Conservation (phyloP, 495 filamentous ascomycete genomes). For the Cercophora samala region DNA sequence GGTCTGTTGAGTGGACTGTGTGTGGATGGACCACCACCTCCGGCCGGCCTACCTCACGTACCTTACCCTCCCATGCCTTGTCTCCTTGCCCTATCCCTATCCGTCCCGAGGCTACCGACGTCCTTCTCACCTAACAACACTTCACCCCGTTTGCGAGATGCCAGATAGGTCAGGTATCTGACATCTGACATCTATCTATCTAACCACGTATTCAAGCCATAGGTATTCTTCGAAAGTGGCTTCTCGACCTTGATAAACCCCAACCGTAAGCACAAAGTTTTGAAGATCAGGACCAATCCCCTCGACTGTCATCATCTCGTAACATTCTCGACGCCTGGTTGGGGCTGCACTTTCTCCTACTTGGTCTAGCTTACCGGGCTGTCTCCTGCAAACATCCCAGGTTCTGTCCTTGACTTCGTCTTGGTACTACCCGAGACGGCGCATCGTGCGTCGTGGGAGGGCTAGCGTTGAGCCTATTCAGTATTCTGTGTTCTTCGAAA, state of each 20-base stretch:
- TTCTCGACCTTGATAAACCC: no score
- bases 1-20: background rate
- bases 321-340: background rate
- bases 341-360: background rate
- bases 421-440: slow-evolving; percentile 1
- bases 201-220: background rate
- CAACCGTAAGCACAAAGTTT: background rate
- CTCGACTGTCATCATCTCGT: background rate
- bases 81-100: background rate
- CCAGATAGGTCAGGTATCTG: background rate
- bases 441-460: background rate
- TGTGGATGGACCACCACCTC: slow-evolving; percentile 2
- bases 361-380: background rate
- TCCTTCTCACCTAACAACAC: background rate
- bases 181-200: background rate
- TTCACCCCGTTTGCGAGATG: background rate
- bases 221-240: background rate
- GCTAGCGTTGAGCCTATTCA: slow-evolving; percentile 3
- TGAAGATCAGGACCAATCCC: background rate
- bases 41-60: background rate
- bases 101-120: background rate
- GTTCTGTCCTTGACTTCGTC: background rate
- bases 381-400: slow-evolving; percentile 1
- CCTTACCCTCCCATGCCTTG: background rate
- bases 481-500: background rate